Conservation (phyloP, 352 stramenopile species). For the Phytophthora capsici region DNA sequence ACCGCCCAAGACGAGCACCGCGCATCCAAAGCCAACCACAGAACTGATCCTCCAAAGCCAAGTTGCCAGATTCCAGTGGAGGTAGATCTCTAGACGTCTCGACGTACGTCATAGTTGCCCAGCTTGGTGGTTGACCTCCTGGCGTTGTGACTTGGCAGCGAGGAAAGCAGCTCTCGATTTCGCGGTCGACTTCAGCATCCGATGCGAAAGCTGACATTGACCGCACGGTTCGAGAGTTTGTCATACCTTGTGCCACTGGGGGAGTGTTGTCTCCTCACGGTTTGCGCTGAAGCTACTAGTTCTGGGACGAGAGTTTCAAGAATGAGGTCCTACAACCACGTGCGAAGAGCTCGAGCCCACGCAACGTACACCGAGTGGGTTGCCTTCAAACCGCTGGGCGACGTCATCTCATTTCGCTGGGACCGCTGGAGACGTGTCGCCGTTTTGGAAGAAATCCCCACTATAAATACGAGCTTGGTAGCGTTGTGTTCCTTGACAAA, state of each 20-base stretch:
- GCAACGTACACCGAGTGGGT: constrained; percentile 23
- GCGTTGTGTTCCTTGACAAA: constrained; percentile 15
- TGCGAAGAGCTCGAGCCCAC: constrained; percentile 1
- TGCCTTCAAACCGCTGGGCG: constrained; percentile 23
- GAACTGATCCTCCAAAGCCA: constrained; percentile 74
- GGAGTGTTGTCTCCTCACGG: constrained; percentile 1
- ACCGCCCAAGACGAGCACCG: constrained; percentile 57
- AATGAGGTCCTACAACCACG: constrained; percentile 22
- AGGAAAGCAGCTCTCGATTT: constrained; percentile 27
- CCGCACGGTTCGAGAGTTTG: constrained; percentile 18
- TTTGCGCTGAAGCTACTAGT: constrained; percentile 13
- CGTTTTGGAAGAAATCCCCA: constrained; percentile 32
- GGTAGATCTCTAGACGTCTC: constrained; percentile 44
- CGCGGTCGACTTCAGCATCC: constrained; percentile 23
- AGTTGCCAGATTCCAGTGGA: constrained; percentile 47
- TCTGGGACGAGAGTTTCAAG: constrained; percentile 36
- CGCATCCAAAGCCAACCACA: constrained; percentile 88
- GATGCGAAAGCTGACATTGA: constrained; percentile 27
- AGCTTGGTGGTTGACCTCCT: constrained; percentile 25
- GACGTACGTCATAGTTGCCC: constrained; percentile 38
- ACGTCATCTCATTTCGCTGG: constrained; percentile 37
- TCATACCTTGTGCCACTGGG: constrained; percentile 17
- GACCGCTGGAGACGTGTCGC: constrained; percentile 28
- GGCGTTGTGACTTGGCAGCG: constrained; percentile 23
- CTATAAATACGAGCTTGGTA: constrained; percentile 34